Evolutionary conservation across 2,329 filamentous ascomycete genomes (phyloP).

Genomic region (Colletotrichum echinochloae): DNA sequence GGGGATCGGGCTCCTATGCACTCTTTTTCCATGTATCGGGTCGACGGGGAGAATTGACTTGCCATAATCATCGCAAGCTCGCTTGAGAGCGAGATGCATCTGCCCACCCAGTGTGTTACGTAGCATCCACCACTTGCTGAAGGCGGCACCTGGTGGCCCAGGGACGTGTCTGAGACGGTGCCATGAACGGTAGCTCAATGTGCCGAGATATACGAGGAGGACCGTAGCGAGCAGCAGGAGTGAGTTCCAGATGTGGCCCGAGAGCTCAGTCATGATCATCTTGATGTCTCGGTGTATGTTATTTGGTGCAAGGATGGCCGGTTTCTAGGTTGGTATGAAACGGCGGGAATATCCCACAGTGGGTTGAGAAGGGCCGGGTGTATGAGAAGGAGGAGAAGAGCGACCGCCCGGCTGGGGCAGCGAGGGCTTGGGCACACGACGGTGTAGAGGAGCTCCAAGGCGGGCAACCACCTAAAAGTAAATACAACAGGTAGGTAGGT

Average conservation of each 20-base stretch:
- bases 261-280: constrained; percentile 11
- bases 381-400: constrained; percentile 1
- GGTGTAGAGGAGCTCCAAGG: not conserved
- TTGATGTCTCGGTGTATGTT: constrained; percentile 24
- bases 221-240: constrained; percentile 20
- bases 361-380: not conserved
- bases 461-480: constrained; percentile 12
- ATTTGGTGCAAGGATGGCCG: not conserved
- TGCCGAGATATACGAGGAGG: constrained; percentile 31
- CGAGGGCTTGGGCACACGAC: not conserved
- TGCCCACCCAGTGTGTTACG: constrained; percentile 43
- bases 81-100: constrained; percentile 43
- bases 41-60: constrained; percentile 18
- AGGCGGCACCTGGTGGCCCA: constrained; percentile 49
- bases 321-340: no score
- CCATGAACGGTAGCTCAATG: constrained; percentile 45
- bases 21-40: not conserved
- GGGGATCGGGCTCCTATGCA: not conserved
- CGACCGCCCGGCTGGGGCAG: not conserved
- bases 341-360: not conserved
- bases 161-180: constrained; percentile 51
- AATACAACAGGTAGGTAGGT: no score
- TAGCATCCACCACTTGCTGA: constrained; percentile 51
- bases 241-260: constrained; percentile 16
- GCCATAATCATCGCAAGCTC: constrained; percentile 41